Evolutionary conservation across 179 eudicot species (phyloP).

Genomic region (Sideroxylon spinosum): DNA sequence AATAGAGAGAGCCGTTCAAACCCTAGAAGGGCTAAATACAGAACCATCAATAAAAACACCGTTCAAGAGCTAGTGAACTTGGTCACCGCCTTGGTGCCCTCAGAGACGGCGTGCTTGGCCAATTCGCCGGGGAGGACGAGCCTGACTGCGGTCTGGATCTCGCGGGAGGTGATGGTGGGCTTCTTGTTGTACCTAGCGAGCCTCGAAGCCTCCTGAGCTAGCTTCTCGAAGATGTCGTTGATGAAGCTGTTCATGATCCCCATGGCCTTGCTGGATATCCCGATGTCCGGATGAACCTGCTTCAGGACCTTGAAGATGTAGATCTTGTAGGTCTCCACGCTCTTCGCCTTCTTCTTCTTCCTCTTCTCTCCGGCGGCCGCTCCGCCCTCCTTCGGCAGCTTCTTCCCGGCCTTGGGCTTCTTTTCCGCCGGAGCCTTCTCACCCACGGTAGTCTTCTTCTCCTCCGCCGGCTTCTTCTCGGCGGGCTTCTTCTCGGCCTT

Average conservation of each 20-base stretch:
- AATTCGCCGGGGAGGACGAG: slow-evolving; percentile 55
- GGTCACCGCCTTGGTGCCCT: slow-evolving; percentile 63
- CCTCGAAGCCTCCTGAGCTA: slow-evolving; percentile 52
- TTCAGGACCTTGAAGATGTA: slow-evolving; percentile 62
- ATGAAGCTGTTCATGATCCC: slow-evolving; percentile 64
- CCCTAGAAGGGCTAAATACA: neutral
- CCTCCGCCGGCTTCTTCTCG: slow-evolving; percentile 54
- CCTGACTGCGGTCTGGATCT: slow-evolving; percentile 63
- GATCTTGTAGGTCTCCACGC: slow-evolving; percentile 66
- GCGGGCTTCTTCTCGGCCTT: slow-evolving; percentile 59
- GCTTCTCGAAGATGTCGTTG: slow-evolving; percentile 57
- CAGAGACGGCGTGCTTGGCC: slow-evolving; percentile 61
- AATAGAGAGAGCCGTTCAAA: neutral
- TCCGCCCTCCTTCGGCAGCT: slow-evolving; percentile 52
- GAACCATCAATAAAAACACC: neutral
- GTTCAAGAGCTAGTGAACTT: slow-evolving; percentile 54
- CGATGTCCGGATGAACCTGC: slow-evolving; percentile 58
- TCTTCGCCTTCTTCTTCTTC: slow-evolving; percentile 63
- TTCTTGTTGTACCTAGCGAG: slow-evolving; percentile 64
- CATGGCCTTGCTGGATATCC: slow-evolving; percentile 59
- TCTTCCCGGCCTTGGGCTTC: slow-evolving; percentile 64
- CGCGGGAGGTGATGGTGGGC: slow-evolving; percentile 57
- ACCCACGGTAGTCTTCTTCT: slow-evolving; percentile 37
- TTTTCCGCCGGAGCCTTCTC: slow-evolving; percentile 57
- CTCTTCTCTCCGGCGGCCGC: slow-evolving; percentile 47